phyloP scores from a whole-genome alignment of 192 early-diverging fungal species.

The Backusella mclennaniae region DNA sequence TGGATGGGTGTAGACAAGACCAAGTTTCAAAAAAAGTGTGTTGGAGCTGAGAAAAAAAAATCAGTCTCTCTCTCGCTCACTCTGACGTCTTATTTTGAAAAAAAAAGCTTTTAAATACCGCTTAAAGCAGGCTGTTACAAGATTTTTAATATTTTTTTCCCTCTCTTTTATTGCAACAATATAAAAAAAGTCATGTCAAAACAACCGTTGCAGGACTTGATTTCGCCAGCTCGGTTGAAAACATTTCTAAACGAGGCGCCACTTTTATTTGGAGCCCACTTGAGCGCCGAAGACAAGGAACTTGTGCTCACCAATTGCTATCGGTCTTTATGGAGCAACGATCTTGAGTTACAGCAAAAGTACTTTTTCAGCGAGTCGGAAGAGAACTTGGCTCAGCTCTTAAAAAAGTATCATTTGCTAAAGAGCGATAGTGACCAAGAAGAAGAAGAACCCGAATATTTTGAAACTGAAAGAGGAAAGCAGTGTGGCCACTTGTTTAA shows the following conservation, averaged over 20 bases:
- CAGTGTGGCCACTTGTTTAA: constrained; percentile 95
- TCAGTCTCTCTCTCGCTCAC: neutral
- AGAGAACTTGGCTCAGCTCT: neutral
- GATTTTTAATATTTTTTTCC: neutral
- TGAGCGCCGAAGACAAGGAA: neutral
- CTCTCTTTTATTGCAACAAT: neutral
- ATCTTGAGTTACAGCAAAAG: constrained; percentile 23
- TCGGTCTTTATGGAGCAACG: constrained; percentile 32
- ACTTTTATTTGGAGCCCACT: constrained; percentile 1
- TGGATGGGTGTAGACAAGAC: neutral
- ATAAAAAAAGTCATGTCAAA: neutral
- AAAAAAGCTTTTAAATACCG: neutral
- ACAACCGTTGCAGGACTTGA: neutral
- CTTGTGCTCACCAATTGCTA: constrained; percentile 30
- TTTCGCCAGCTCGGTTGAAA: neutral
- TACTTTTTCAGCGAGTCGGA: constrained; percentile 30
- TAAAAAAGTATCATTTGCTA: constrained; percentile 22
- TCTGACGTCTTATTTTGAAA: neutral
- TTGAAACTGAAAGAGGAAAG: constrained; percentile 69
- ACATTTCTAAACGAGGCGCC: constrained; percentile 32
- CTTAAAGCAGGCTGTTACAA: neutral
- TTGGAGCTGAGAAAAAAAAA: neutral
- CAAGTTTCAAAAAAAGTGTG: neutral
- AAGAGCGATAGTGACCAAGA: constrained; percentile 10
- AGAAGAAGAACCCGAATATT: constrained; percentile 55